Base-by-base conservation (phyloP, 139 green algal genomes). In the Picocystis salinarum region DNA sequence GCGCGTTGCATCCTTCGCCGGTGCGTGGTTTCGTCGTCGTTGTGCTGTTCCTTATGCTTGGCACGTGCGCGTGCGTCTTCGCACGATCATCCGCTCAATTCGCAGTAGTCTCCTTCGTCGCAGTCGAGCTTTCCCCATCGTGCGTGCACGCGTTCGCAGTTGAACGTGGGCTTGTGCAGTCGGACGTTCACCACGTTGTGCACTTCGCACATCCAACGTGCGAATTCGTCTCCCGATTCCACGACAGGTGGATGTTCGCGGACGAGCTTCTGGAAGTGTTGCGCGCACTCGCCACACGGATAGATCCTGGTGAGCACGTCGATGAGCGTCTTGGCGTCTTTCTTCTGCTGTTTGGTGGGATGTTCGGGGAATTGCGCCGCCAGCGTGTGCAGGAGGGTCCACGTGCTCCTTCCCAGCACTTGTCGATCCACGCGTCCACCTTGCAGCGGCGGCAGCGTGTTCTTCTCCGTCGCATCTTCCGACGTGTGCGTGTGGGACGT, bases 371-470 rank as follows among this genome's bases (percentile, higher is more conserved):
- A 90, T 61, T 87, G 77, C 3, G 85, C 85, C 20, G 84, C 85
- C 10, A 95, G 56, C 27, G 71, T 85, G 59, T 95, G 85, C 56
- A 95, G 70, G 18, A 95, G 59, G 12, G 62, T 78, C 85, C 85
- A 95, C 1, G 85, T 93, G 10, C 74, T 64, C 0, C 79, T 55
- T 4, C 85, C 85, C 17, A 95, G 52, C 37, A 28, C 36, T 20
- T 44, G n/a, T n/a, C n/a, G n/a, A n/a, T n/a, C n/a, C n/a, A n/a
- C n/a, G n/a, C n/a, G n/a, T n/a, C n/a, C n/a, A n/a, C n/a, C n/a
- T n/a, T n/a, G n/a, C n/a, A n/a, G n/a, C n/a, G n/a, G n/a, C n/a
- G n/a, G n/a, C n/a, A n/a, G n/a, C n/a, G n/a, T n/a, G n/a, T n/a
- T n/a, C n/a, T n/a, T n/a, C n/a, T n/a, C n/a, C n/a, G n/a, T n/a